These are phyloP conservation scores for Talaromyces piceae DNA, from an alignment of 2,329 filamentous ascomycete genomes.

Conservation along the genomic window DNA sequence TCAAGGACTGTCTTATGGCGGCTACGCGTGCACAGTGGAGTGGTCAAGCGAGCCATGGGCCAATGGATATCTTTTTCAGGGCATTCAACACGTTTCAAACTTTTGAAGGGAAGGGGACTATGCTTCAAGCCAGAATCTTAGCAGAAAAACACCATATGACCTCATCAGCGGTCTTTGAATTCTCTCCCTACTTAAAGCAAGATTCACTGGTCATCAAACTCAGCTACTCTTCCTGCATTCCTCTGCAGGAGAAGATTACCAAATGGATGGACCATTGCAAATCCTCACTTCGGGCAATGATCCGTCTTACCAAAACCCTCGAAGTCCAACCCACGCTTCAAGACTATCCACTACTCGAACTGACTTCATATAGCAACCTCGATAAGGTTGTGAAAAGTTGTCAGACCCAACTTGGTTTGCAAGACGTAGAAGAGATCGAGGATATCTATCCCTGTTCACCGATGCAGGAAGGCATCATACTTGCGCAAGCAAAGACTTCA, in stretches of 20 bases:
- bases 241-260: not conserved
- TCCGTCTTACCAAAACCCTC: not conserved
- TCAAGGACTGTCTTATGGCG: not conserved
- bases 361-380: not conserved
- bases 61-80: not conserved
- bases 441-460: slow-evolving; percentile 2
- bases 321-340: not conserved
- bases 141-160: not conserved
- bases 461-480: slow-evolving; percentile 6
- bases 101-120: not conserved
- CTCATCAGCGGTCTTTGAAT: not conserved
- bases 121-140: not conserved
- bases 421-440: not conserved
- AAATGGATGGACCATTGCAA: not conserved
- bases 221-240: not conserved
- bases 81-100: not conserved
- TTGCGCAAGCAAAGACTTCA: not conserved
- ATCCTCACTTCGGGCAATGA: not conserved
- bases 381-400: not conserved
- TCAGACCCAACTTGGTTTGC: not conserved
- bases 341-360: not conserved
- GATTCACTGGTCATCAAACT: not conserved
- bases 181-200: not conserved
- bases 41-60: not conserved
- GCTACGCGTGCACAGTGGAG: not conserved